Evolutionary conservation across 805 yeast genomes (phyloP), one percentile per base, ranked within the genome.

Genomic region (Saccharomycopsis fermentans): DNA sequence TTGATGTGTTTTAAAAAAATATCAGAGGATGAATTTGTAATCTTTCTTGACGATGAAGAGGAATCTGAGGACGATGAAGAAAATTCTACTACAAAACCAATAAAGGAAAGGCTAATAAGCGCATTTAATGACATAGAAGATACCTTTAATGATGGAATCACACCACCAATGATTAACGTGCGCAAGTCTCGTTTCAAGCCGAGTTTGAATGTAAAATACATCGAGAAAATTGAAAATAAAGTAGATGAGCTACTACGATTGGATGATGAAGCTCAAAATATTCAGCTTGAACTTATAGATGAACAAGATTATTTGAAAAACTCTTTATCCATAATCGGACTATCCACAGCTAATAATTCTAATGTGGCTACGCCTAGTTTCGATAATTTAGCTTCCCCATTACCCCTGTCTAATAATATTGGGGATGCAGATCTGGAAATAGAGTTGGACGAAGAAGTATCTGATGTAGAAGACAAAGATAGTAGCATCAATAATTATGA

Each of bases 141-240:
- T 50, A 74, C 70, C 39, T 81, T 76, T 64, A 82, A 80, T n/a
- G 89, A 87, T 69, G 99, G 99, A 6, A 69, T 94, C 19, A 81
- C 94, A 0, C 84, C 89, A 6, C 96, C 98, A 0, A 75, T 87
- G 72, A 80, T 81, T 65, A 83, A 85, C 63, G 86, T 85, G 2
- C 76, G 82, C 50, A 80, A 86, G 61, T 74, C 90, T 51, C 77
- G 94, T 61, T 84, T 87, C 67, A 83, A 89, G 55, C 80, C 85
- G 57, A 82, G 86, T 59, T 78, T 87, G 62, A 82, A 84, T 58
- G 84, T 83, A 56, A 76, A 84, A 48, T 83, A 87, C 26, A 82
- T 90, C 67, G 87, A 89, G 59, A 83, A 82, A 62, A 83, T 90
- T 6, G 97, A 92, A 63, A 79, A 79, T 39, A 81, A 81, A 57